Conservation (phyloP, 495 filamentous ascomycete species). For the Cenococcum geophilum region DNA sequence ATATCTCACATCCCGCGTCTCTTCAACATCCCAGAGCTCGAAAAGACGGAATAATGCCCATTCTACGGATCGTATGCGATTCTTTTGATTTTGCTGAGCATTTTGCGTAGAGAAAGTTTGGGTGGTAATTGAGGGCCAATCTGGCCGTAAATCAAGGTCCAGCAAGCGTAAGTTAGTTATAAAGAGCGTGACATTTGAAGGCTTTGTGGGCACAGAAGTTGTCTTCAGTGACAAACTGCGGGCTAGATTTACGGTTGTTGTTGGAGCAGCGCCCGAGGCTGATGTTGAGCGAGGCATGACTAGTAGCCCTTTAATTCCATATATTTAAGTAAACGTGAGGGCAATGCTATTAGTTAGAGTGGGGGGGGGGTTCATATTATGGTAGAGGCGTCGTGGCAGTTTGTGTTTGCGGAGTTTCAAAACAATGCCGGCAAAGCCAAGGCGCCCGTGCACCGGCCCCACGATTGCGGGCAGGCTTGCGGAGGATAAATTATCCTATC, state of each 20-base stretch:
- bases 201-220: constrained; percentile 22
- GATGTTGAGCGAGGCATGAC: constrained; percentile 26
- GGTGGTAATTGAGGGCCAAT: constrained; percentile 68
- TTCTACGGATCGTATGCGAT: constrained; percentile 70
- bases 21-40: constrained; percentile 68
- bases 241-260: constrained; percentile 11
- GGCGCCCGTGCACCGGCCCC: too few species aligned
- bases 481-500: too few species aligned
- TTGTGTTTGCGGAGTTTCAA: too few species aligned
- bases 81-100: constrained; percentile 65
- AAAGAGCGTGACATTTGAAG: constrained; percentile 60
- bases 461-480: too few species aligned
- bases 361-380: too few species aligned
- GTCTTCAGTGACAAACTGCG: constrained; percentile 31
- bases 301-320: neutral
- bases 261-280: constrained; percentile 9
- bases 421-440: too few species aligned
- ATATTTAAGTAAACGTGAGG: neutral
- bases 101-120: constrained; percentile 61
- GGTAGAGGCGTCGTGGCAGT: too few species aligned
- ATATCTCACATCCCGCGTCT: constrained; percentile 57
- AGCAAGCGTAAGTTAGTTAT: constrained; percentile 74
- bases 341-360: neutral
- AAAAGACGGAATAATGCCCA: constrained; percentile 82
- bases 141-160: constrained; percentile 62